Evolutionary conservation across 2,329 filamentous ascomycete species (phyloP).

Genomic region (Pseudopyricularia cyperi): DNA sequence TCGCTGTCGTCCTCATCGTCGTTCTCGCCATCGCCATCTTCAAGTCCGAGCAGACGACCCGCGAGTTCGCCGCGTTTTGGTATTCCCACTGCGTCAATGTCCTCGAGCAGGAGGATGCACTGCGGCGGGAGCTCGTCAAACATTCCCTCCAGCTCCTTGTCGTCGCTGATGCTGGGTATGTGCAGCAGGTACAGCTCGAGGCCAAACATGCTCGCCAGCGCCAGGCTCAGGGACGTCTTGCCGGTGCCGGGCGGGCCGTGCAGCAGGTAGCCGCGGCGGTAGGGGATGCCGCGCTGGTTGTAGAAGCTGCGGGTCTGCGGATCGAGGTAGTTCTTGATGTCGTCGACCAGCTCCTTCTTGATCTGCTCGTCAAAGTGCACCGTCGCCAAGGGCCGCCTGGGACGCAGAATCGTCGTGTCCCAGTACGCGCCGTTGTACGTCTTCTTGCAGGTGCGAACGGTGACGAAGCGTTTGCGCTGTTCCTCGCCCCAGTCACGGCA

Average conservation of each 20-base stretch:
- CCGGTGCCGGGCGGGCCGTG: conserved; percentile 63
- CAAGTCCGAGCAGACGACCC: conserved; percentile 3
- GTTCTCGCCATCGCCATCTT: conserved; percentile 9
- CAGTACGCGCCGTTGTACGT: conserved; percentile 15
- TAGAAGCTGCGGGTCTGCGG: conserved; percentile 50
- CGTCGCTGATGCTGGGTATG: conserved; percentile 31
- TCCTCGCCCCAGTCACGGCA: conserved; percentile 32
- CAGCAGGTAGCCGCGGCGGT: conserved; percentile 58
- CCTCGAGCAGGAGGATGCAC: conserved; percentile 39
- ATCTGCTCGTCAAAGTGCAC: conserved; percentile 21
- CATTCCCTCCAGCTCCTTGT: conserved; percentile 16
- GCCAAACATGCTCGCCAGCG: conserved; percentile 55
- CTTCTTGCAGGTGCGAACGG: conserved; percentile 18
- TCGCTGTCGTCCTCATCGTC: conserved; percentile 8
- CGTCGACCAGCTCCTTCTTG: conserved; percentile 55
- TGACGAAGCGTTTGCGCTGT: conserved; percentile 21
- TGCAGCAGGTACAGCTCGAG: conserved; percentile 66
- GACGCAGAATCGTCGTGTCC: conserved; percentile 21
- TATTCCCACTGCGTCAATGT: conserved; percentile 40
- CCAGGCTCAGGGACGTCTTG: conserved; percentile 65
- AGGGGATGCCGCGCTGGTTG: conserved; percentile 59
- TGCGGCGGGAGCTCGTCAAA: conserved; percentile 18
- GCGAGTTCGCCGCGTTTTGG: conserved; percentile 15
- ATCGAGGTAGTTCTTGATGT: conserved; percentile 53
- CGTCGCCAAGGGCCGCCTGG: conserved; percentile 19